Evolutionary conservation across 441 rosid genomes (phyloP).

Genomic region (Manihot esculenta): DNA sequence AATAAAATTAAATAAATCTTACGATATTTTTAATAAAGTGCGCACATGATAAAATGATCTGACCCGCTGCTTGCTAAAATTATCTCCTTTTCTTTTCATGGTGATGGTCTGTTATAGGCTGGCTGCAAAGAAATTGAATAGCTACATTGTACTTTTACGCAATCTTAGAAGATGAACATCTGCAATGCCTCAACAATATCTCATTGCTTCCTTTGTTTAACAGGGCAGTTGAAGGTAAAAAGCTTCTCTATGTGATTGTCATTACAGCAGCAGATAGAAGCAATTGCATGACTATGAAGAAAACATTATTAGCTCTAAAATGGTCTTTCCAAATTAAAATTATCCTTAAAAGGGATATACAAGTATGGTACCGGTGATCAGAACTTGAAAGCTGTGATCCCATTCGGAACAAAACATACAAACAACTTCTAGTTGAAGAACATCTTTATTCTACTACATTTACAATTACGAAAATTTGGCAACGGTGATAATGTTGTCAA

Average conservation of each 20-base stretch:
- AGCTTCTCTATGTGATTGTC: not conserved
- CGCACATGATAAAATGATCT: too few species aligned
- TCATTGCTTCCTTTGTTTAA: not conserved
- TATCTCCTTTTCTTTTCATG: not conserved
- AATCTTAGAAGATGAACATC: too few species aligned
- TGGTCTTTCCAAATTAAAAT: not conserved
- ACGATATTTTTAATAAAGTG: too few species aligned
- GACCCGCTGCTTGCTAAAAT: not conserved
- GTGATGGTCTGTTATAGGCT: not conserved
- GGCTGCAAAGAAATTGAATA: not conserved
- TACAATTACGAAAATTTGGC: constrained; percentile 3
- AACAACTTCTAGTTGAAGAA: not conserved
- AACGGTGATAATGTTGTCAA: not conserved
- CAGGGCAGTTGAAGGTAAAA: not conserved
- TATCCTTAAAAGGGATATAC: not conserved
- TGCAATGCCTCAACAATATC: too few species aligned
- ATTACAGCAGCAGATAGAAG: not conserved
- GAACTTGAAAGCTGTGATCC: not conserved
- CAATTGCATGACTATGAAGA: not conserved
- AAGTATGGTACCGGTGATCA: not conserved
- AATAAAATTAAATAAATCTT: too few species aligned
- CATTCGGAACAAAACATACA: not conserved
- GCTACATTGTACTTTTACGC: not conserved
- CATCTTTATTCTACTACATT: not conserved
- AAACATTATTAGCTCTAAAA: not conserved